These are phyloP conservation scores for Corylus heterophylla DNA, from an alignment of 306 rosid species.

Conservation along the genomic window DNA sequence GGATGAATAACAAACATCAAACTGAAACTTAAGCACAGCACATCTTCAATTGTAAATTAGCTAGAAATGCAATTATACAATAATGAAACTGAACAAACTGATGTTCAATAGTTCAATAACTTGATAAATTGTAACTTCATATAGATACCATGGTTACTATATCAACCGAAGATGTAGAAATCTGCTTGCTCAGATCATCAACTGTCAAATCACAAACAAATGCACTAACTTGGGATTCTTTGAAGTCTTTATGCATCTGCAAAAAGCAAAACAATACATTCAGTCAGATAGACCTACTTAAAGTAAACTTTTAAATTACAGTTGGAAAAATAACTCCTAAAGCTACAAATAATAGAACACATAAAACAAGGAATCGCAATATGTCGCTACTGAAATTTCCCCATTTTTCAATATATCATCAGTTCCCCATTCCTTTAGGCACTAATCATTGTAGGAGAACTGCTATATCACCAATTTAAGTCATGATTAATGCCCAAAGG, in stretches of 20 bases:
- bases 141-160: conserved; percentile 83
- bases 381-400: not conserved
- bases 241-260: conserved; percentile 76
- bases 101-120: conserved; percentile 11
- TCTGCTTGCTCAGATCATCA: conserved; percentile 69
- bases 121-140: conserved; percentile 21
- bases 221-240: conserved; percentile 65
- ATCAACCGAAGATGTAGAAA: conserved; percentile 74
- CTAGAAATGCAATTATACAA: conserved; percentile 12
- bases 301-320: not conserved
- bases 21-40: conserved; percentile 22
- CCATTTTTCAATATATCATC: not conserved
- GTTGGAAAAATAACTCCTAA: not conserved
- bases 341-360: not conserved
- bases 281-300: conserved; percentile 3
- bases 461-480: not conserved
- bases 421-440: too few species aligned
- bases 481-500: not conserved
- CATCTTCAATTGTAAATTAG: conserved; percentile 19
- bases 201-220: conserved; percentile 87
- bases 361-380: not conserved
- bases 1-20: conserved; percentile 19
- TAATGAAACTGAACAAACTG: conserved; percentile 17
- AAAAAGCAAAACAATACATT: conserved; percentile 28
- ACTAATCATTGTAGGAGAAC: not conserved